Base-by-base conservation (phyloP, 345 rosid genomes). In the Eucalyptus curtisii region DNA sequence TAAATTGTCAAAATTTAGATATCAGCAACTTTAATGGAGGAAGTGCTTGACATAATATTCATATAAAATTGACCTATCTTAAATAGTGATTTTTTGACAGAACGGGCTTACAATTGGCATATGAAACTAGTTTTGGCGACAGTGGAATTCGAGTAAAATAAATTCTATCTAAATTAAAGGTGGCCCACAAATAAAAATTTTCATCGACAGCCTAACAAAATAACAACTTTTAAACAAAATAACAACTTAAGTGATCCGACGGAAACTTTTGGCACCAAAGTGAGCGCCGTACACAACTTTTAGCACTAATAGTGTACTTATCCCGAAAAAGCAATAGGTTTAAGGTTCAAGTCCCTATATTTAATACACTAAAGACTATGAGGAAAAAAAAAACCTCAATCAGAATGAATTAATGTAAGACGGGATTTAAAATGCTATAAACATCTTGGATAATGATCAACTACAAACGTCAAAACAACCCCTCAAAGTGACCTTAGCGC, bases 301-400 rank as follows among this genome's bases (percentile, higher is more conserved):
- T n/a, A n/a, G n/a, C n/a, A n/a, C n/a, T n/a, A n/a, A n/a, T n/a
- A n/a, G n/a, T n/a, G n/a, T n/a, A n/a, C n/a, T n/a, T n/a, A n/a
- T n/a, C n/a, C n/a, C n/a, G n/a, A 52, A 52, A 52, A 52, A 19
- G 4, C 10, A 52, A 52, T 52, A 52, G 10, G 2, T 19, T 52
- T 52, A 52, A 19, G 57, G 57, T 52, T 52, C 25, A 52, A 52
- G 57, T 52, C 57, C 25, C 5, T 52, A 1, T 52, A 52, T 19
- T 25, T 52, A 52, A 52, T 52, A 52, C 24, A 52, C 57, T 52
- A 19, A 19, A 52, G 57, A 1, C 25, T 52, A 0, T 52, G 4
- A 52, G 1, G 8, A 7, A 1, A 52, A 19, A 19, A 1, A 52
- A 3, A 19, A 7, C 2, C 24, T 52, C 55, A 52, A 30, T 4